Percentiles rank a stretch among this genome's conserved stretches.
phyloP scores from a whole-genome alignment of 2,329 filamentous ascomycete genomes.

The Paecilomyces sp. region DNA sequence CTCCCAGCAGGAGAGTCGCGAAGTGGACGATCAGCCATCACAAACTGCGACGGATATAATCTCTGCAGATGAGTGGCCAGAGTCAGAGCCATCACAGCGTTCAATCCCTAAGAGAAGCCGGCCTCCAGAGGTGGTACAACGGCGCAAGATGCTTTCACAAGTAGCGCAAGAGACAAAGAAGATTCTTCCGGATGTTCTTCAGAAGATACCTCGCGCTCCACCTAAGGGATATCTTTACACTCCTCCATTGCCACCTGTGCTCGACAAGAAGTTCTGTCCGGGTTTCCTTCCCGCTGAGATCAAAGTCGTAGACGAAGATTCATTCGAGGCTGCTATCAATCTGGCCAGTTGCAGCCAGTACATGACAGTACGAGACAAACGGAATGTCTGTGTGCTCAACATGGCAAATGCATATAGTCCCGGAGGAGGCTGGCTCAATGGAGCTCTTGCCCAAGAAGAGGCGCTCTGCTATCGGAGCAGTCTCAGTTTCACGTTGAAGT shows the following conservation, averaged over 20 bases:
- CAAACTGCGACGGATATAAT: slow-evolving; percentile 1
- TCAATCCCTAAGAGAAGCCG: background rate
- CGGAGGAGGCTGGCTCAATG: slow-evolving; percentile 59
- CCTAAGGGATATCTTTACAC: slow-evolving; percentile 33
- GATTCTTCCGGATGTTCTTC: slow-evolving; percentile 42
- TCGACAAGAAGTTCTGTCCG: slow-evolving; percentile 41
- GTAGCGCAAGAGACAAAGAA: slow-evolving; percentile 43
- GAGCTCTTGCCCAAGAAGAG: slow-evolving; percentile 62
- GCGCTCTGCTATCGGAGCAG: slow-evolving; percentile 57
- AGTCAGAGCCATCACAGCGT: background rate
- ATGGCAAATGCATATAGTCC: slow-evolving; percentile 53
- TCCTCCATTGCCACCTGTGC: slow-evolving; percentile 28
- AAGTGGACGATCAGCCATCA: background rate
- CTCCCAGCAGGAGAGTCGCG: background rate
- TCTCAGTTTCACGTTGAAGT: slow-evolving; percentile 31
- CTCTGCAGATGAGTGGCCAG: background rate
- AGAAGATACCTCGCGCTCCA: slow-evolving; percentile 35
- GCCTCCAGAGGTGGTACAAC: slow-evolving; percentile 1
- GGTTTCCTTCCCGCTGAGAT: slow-evolving; percentile 29
- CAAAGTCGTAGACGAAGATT: slow-evolving; percentile 51
- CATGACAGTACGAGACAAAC: slow-evolving; percentile 17
- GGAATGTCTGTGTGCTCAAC: slow-evolving; percentile 56
- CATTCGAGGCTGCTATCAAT: slow-evolving; percentile 49
- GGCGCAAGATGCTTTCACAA: slow-evolving; percentile 26
- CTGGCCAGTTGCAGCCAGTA: slow-evolving; percentile 18